phyloP scores from a whole-genome alignment of 1,139 yeast genomes.

The Kodamaea sp. region DNA sequence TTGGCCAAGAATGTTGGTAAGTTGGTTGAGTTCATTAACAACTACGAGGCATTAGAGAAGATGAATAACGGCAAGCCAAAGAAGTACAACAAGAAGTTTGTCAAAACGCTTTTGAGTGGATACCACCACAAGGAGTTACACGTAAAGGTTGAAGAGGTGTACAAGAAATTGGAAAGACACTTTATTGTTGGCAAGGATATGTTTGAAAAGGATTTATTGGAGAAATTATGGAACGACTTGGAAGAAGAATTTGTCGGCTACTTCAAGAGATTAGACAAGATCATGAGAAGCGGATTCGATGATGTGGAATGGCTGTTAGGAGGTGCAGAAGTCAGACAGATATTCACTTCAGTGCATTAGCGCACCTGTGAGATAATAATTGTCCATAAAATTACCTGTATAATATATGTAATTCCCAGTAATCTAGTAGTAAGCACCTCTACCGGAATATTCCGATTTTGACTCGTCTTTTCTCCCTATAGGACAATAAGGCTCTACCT shows the following conservation, averaged over 20 bases:
- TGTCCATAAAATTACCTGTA: not conserved
- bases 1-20: conserved; percentile 55
- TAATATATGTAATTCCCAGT: not conserved
- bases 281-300: conserved; percentile 40
- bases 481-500: conserved; percentile 12
- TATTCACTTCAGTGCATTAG: too few species aligned
- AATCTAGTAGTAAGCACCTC: conserved; percentile 1
- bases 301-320: conserved; percentile 43
- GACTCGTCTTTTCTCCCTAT: not conserved
- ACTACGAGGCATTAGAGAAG: conserved; percentile 55
- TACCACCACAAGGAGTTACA: conserved; percentile 63
- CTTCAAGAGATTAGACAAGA: conserved; percentile 39
- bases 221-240: conserved; percentile 47
- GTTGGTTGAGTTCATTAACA: conserved; percentile 63
- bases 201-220: conserved; percentile 49
- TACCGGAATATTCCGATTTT: conserved; percentile 2
- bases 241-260: conserved; percentile 36
- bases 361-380: too few species aligned
- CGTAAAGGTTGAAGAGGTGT: conserved; percentile 55
- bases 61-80: conserved; percentile 55
- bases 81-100: conserved; percentile 59
- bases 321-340: conserved; percentile 35
- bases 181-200: conserved; percentile 47
- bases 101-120: conserved; percentile 56
- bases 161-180: conserved; percentile 59